Percentiles rank a stretch among this genome's conserved stretches.
Conservation (phyloP, 805 yeast genomes). For the Candida insectorum region DNA sequence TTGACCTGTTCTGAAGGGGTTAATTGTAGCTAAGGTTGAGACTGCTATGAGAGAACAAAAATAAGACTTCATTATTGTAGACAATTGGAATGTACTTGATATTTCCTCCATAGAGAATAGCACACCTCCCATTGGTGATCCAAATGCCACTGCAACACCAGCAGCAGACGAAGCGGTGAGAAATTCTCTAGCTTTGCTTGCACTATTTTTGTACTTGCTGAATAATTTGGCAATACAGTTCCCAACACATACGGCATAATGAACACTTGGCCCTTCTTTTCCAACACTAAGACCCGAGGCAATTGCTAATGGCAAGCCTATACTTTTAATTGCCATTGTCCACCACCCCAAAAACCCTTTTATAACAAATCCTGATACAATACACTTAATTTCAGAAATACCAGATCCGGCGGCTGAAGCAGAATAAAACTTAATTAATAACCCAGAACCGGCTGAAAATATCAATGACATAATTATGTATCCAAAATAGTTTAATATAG, state of each 20-base stretch:
- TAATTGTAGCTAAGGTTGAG: conserved; percentile 69
- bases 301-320: conserved; percentile 85
- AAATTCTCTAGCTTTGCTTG: conserved; percentile 51
- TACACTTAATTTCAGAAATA: conserved; percentile 92
- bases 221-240: conserved; percentile 63
- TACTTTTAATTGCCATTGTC: conserved; percentile 71
- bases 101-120: conserved; percentile 91
- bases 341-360: conserved; percentile 70
- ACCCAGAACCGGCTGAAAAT: conserved; percentile 65
- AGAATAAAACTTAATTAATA: conserved; percentile 65
- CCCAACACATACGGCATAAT: conserved; percentile 97
- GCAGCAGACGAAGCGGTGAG: conserved; percentile 93
- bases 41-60: conserved; percentile 90
- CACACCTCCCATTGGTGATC: conserved; percentile 95
- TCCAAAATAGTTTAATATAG: conserved; percentile 47
- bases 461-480: conserved; percentile 58
- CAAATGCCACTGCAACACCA: conserved; percentile 98
- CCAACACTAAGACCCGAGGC: conserved; percentile 94
- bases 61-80: conserved; percentile 87
- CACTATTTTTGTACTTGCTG: conserved; percentile 41
- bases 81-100: conserved; percentile 64
- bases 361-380: conserved; percentile 84
- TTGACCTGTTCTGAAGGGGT: conserved; percentile 94
- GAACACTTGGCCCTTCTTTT: conserved; percentile 98
- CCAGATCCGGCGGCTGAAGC: conserved; percentile 98